Evolutionary conservation across 1,284 basidiomycete genomes (phyloP), one percentile per base, ranked within the genome.

Genomic region (Termitomyces sp.): DNA sequence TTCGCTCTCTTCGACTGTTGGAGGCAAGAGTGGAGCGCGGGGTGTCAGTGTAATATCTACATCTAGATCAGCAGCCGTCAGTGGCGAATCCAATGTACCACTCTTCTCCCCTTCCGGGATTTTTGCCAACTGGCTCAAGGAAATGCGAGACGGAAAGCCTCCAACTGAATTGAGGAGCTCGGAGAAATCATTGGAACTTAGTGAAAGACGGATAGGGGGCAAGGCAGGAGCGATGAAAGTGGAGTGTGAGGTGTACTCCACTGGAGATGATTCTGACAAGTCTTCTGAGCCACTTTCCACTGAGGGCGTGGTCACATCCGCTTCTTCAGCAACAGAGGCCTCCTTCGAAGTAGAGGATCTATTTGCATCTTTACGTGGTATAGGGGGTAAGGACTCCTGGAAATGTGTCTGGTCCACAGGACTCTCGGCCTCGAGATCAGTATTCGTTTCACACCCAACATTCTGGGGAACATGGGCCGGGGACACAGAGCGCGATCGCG

Each of bases 171-270:
- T 81, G 45, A 89, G 75, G 17, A 90, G 68, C 57, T 88, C 85
- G 0, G 86, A 81, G 61, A 94, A 92, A 68, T 94, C 92, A 1
- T 81, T 76, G 40, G 83, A 79, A 61, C 83, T 86, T 76, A 94
- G 82, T 8, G 90, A 93, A 65, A 92, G 87, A 24, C 90, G 82
- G 62, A 92, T 90, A 0, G 89, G 89, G 3, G 88, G 89, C 30
- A 91, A 72, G 5, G 88, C 88, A 42, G 89, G 89, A 1, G 87
- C 86, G 52, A 90, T 89, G 67, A 83, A 90, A 17, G 88, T 90
- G 12, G 86, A 76, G 61, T 79, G 80, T 15, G 83, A 84, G n/a
- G 78, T 82, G 50, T 76, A 78, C 66, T 86, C 80, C 17, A 87
- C 80, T 1, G 80, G 77, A 1, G 81, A 79, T 5, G 76, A 76